Evolutionary conservation across 345 rosid genomes (phyloP).

Genomic region (Arabidopsis arenosa): DNA sequence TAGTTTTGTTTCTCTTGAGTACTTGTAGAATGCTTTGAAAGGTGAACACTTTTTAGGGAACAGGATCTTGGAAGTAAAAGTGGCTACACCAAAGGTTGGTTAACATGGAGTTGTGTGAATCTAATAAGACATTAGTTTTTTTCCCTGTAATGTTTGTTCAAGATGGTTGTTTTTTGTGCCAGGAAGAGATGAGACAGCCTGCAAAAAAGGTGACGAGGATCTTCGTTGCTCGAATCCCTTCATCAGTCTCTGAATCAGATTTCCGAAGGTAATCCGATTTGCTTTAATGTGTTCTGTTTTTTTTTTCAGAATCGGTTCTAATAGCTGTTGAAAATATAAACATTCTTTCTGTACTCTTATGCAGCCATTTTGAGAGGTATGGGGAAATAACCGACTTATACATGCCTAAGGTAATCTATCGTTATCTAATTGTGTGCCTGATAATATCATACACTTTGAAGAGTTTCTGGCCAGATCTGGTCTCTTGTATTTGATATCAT

Average conservation of each 20-base stretch:
- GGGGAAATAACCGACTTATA: slow-evolving; percentile 93
- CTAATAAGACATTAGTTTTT: background rate
- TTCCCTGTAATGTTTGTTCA: background rate
- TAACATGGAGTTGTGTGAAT: slow-evolving; percentile 10
- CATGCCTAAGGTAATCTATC: slow-evolving; percentile 82
- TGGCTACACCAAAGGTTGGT: slow-evolving; percentile 93
- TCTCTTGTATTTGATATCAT: slow-evolving; percentile 20
- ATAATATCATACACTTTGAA: background rate
- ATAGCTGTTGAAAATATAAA: slow-evolving; percentile 19
- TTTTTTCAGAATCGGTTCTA: slow-evolving; percentile 4
- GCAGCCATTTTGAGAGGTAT: slow-evolving; percentile 94
- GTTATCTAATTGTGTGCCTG: slow-evolving; percentile 18
- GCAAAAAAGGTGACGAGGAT: slow-evolving; percentile 83
- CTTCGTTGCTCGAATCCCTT: slow-evolving; percentile 92
- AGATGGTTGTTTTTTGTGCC: slow-evolving; percentile 36
- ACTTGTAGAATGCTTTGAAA: slow-evolving; percentile 68
- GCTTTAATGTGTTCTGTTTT: background rate
- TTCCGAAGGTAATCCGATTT: slow-evolving; percentile 74
- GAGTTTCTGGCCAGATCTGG: slow-evolving; percentile 18
- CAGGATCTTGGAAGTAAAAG: slow-evolving; percentile 89
- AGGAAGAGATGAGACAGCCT: slow-evolving; percentile 99
- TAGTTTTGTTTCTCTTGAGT: slow-evolving; percentile 10
- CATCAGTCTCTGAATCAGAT: slow-evolving; percentile 78
- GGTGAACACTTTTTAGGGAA: slow-evolving; percentile 85
- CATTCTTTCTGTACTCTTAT: slow-evolving; percentile 32